Conservation (phyloP, 306 rosid genomes). For the Citrullus amarus region DNA sequence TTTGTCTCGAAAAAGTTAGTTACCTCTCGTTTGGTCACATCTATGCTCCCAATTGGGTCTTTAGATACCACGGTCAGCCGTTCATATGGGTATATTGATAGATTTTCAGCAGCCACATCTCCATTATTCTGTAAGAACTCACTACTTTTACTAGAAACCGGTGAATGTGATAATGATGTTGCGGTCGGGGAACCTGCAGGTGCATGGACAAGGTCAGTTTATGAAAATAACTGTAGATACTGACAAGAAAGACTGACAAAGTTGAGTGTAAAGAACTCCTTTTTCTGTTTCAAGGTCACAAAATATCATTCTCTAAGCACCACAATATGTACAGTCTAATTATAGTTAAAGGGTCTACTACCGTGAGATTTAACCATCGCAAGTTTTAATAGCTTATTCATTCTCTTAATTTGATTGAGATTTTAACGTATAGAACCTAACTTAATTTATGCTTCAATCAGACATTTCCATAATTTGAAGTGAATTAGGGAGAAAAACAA, state of each 20-base stretch:
- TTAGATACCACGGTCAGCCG: constrained; percentile 46
- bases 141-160: constrained; percentile 17
- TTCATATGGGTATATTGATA: constrained; percentile 48
- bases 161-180: constrained; percentile 11
- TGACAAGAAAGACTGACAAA: not conserved
- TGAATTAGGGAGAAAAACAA: not conserved
- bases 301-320: not conserved
- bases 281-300: not conserved
- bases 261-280: not conserved
- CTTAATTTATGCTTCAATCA: not conserved
- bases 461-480: not conserved
- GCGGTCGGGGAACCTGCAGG: constrained; percentile 27
- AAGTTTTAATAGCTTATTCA: not conserved
- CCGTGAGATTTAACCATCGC: not conserved
- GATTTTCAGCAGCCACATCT: constrained; percentile 19
- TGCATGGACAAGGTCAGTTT: not conserved
- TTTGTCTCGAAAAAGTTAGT: not conserved
- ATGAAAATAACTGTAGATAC: not conserved
- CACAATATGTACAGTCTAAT: not conserved
- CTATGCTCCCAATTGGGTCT: constrained; percentile 50
- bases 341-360: not conserved
- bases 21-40: constrained; percentile 81
- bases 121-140: constrained; percentile 19
- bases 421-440: not conserved
- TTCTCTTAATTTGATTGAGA: not conserved